phyloP scores from a whole-genome alignment of 2,329 filamentous ascomycete genomes.

The Nectriaceae sp. region DNA sequence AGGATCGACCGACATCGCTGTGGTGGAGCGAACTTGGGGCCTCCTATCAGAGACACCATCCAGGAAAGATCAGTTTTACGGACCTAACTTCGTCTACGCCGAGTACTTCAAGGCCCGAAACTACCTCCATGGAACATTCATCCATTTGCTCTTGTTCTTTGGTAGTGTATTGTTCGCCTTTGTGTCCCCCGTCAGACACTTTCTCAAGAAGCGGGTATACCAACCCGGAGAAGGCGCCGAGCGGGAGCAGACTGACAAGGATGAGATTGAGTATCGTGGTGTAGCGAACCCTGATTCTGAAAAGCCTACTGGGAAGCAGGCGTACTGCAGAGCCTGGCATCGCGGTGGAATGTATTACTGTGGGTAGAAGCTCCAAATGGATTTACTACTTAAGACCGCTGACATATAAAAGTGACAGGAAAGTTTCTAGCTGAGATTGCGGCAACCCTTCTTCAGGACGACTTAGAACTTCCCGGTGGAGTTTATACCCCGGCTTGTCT shows the following conservation, averaged over 20 bases:
- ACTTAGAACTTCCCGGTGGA: conserved; percentile 62
- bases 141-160: conserved; percentile 52
- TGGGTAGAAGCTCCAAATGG: conserved; percentile 43
- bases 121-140: conserved; percentile 49
- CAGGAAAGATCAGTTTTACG: conserved; percentile 53
- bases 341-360: conserved; percentile 65
- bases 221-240: conserved; percentile 58
- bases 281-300: conserved; percentile 62
- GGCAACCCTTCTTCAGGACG: conserved; percentile 64
- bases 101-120: conserved; percentile 56
- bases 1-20: conserved; percentile 50
- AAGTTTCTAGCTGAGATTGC: conserved; percentile 65
- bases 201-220: conserved; percentile 46
- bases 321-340: conserved; percentile 56
- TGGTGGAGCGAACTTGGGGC: conserved; percentile 66
- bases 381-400: conserved; percentile 6
- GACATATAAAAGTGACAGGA: conserved; percentile 58
- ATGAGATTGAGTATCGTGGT: conserved; percentile 64
- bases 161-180: conserved; percentile 46
- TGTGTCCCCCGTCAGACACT: conserved; percentile 45
- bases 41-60: conserved; percentile 50
- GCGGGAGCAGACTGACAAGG: conserved; percentile 54
- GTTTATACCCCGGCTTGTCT: conserved; percentile 73
- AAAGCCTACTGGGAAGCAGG: conserved; percentile 46
- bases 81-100: conserved; percentile 59